Percentiles rank a stretch among this genome's conserved stretches.
These are phyloP conservation scores for Hibiscus tridactylites DNA, from an alignment of 345 rosid genomes.

Conservation along the genomic window DNA sequence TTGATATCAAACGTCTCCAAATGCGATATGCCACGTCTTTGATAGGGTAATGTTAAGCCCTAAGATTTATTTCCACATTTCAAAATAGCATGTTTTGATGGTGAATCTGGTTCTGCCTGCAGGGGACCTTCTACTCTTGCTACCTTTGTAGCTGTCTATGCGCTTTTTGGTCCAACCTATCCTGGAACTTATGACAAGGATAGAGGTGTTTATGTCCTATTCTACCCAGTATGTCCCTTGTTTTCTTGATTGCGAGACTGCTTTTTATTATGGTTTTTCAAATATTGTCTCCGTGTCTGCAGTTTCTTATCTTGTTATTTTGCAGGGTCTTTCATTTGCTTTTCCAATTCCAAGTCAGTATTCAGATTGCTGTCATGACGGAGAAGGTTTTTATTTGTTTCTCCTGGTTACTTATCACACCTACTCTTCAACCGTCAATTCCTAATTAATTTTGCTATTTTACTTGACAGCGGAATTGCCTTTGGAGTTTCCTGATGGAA, in stretches of 20 bases:
- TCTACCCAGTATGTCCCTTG: slow-evolving; percentile 65
- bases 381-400: slow-evolving; percentile 54
- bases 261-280: background rate
- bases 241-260: background rate
- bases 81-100: background rate
- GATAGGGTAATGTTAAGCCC: slow-evolving; percentile 55
- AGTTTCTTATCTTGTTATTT: slow-evolving; percentile 10
- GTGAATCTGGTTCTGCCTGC: slow-evolving; percentile 4
- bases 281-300: background rate
- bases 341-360: slow-evolving; percentile 94
- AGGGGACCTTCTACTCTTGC: slow-evolving; percentile 87
- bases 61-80: background rate
- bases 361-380: slow-evolving; percentile 68
- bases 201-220: slow-evolving; percentile 75
- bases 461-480: slow-evolving; percentile 69
- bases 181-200: slow-evolving; percentile 91
- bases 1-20: slow-evolving; percentile 87
- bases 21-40: slow-evolving; percentile 81
- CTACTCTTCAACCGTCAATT: background rate
- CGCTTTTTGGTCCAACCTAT: slow-evolving; percentile 91
- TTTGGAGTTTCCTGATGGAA: slow-evolving; percentile 95
- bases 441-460: slow-evolving; percentile 4
- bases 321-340: slow-evolving; percentile 93
- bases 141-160: slow-evolving; percentile 90
- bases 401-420: slow-evolving; percentile 6